Conservation (phyloP, 176 grass and related monocot genomes). For the Thalia dealbata region DNA sequence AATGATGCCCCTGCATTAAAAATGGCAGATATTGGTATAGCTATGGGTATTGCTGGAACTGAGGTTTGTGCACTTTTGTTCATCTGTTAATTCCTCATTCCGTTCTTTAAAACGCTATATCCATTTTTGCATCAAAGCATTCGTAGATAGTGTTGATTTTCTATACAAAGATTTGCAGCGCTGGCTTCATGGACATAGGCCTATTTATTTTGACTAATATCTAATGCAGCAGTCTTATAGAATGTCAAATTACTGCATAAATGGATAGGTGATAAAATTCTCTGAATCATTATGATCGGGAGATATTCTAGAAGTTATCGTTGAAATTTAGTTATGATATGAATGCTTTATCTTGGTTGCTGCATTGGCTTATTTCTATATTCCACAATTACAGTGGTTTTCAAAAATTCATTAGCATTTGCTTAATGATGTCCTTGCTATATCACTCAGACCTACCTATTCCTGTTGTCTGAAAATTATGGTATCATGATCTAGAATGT, state of each 20-base stretch:
- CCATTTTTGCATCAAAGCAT: neutral
- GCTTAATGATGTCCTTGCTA: too few relatives aligned
- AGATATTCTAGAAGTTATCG: too few relatives aligned
- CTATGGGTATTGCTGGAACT: slow-evolving; percentile 97
- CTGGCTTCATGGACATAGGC: neutral
- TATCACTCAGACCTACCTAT: neutral
- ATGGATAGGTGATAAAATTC: too few relatives aligned
- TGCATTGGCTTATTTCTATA: too few relatives aligned
- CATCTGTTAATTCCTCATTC: neutral
- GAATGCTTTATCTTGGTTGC: too few relatives aligned
- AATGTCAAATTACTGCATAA: too few relatives aligned
- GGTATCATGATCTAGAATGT: neutral
- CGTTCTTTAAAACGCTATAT: neutral
- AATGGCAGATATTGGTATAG: slow-evolving; percentile 90
- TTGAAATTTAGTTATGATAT: too few relatives aligned
- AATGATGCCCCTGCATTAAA: slow-evolving; percentile 96
- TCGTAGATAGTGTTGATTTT: neutral
- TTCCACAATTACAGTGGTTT: too few relatives aligned
- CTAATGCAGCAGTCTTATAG: too few relatives aligned
- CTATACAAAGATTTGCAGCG: neutral
- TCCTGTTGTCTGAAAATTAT: neutral
- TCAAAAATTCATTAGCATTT: too few relatives aligned
- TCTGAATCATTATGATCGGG: too few relatives aligned
- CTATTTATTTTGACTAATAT: neutral
- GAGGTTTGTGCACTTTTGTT: slow-evolving; percentile 31